Percentiles rank a stretch among this genome's conserved stretches.
phyloP scores from a whole-genome alignment of 2,329 filamentous ascomycete genomes.

The Periconia macrospinosa region DNA sequence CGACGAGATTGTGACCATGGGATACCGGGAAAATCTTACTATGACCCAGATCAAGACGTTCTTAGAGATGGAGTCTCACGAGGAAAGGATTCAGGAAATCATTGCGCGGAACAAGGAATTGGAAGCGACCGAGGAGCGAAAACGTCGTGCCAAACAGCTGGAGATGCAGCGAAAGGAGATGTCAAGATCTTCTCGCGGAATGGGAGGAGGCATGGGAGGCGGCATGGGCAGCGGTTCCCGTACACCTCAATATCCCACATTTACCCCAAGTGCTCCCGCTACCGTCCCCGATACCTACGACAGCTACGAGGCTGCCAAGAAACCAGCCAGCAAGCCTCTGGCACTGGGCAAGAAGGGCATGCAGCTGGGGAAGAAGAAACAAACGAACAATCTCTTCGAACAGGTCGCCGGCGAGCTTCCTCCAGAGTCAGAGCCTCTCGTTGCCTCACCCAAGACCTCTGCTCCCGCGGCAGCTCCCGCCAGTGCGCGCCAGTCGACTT shows the following conservation, averaged over 20 bases:
- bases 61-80: constrained; percentile 98
- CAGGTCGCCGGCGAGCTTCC: constrained; percentile 90
- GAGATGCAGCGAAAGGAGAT: constrained; percentile 99
- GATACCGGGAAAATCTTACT: constrained; percentile 94
- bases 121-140: constrained; percentile 96
- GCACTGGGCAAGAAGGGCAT: constrained; percentile 93
- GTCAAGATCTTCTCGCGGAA: constrained; percentile 68
- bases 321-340: constrained; percentile 80
- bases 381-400: constrained; percentile 96
- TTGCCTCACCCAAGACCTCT: constrained; percentile 59
- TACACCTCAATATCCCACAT: constrained; percentile 83
- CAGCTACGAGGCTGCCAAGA: constrained; percentile 95
- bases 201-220: constrained; percentile 32
- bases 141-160: constrained; percentile 96
- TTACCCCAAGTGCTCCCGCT: constrained; percentile 77
- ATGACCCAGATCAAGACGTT: constrained; percentile 99
- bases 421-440: constrained; percentile 80
- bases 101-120: constrained; percentile 86
- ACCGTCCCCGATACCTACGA: constrained; percentile 82
- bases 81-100: constrained; percentile 92
- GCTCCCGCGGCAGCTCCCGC: constrained; percentile 55
- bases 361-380: constrained; percentile 98
- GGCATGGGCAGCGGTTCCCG: constrained; percentile 54
- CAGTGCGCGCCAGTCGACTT: constrained; percentile 63
- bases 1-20: constrained; percentile 93